Evolutionary conservation across 768 basidiomycete genomes (phyloP).

Genomic region (Chalciporus pseudorubinellus): DNA sequence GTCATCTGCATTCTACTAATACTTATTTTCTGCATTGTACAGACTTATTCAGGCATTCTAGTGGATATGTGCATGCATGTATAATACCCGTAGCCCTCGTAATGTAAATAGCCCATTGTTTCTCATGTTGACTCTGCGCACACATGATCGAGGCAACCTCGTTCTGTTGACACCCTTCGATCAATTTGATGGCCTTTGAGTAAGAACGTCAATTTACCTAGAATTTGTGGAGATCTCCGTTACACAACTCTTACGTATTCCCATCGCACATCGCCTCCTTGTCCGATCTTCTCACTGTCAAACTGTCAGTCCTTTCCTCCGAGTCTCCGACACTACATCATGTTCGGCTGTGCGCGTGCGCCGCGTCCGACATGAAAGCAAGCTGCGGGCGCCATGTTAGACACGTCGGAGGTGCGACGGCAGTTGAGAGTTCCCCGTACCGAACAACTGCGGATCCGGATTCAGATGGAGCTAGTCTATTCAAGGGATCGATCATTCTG

Average conservation of each 20-base stretch:
- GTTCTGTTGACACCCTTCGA: conserved; percentile 18
- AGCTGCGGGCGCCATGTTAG: no score
- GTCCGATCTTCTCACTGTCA: conserved; percentile 12
- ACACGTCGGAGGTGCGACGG: not conserved
- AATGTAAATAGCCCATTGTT: conserved; percentile 32
- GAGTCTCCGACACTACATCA: conserved; percentile 13
- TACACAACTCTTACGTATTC: conserved; percentile 25
- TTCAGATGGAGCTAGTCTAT: conserved; percentile 14
- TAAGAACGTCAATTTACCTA: conserved; percentile 31
- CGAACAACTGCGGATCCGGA: conserved; percentile 1
- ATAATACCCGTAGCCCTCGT: conserved; percentile 31
- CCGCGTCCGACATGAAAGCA: no score
- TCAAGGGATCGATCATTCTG: conserved; percentile 30
- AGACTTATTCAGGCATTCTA: conserved; percentile 35
- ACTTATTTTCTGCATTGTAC: conserved; percentile 34
- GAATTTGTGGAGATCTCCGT: conserved; percentile 26
- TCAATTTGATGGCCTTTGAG: conserved; percentile 32
- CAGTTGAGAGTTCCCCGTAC: conserved; percentile 4
- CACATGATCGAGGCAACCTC: conserved; percentile 15
- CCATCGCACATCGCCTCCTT: conserved; percentile 5
- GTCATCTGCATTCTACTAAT: conserved; percentile 33
- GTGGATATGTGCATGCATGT: conserved; percentile 40
- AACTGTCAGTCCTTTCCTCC: conserved; percentile 8
- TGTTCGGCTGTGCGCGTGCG: not conserved
- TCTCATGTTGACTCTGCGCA: conserved; percentile 2